Base-by-base conservation (phyloP, 2,329 filamentous ascomycete species). In the Ustilaginoidea virens region DNA sequence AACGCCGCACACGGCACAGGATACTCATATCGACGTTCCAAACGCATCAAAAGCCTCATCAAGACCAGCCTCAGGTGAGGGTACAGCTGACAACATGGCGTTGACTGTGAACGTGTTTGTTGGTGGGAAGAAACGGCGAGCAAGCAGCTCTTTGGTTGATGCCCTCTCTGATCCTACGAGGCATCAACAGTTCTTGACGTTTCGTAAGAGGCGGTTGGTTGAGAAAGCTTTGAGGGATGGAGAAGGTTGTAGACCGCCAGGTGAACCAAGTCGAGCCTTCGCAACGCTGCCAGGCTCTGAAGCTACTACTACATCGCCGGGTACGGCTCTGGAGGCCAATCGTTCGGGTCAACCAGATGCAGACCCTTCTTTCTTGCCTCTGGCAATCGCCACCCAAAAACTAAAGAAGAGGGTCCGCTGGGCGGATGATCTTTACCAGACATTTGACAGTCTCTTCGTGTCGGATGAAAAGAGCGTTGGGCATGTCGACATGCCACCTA, bases 71-170 rank as follows among this genome's bases (percentile, higher is more conserved):
- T n/a, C n/a, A n/a, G n/a, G n/a, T n/a, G n/a, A n/a, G n/a, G n/a
- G n/a, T n/a, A n/a, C n/a, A n/a, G n/a, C 15, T 4, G 25, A 11
- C 16, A 21, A 18, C 9, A 20, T 9, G n/a, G 9, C 30, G 10
- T 27, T 24, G 5, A 36, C 31, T 17, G 30, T 30, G 17, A 69
- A 68, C 33, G 53, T 69, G 1, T 69, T 69, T 27, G 36, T 44
- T 5, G 50, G 50, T 7, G 63, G 64, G 2, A 61, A 49, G 32
- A 44, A 38, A 16, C 46, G 40, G 17, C 61, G 55, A 35, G 39
- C 41, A 13, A 49, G 56, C 10, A 24, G 31, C 2, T 52, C 37
- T 9, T 42, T 69, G 4, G 41, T 38, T 10, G 52, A 61, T 3
- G 47, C 31, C 7, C 57, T 60, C 33, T 42, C 42, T 10, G 58